A percentile compares a stretch with the other conserved stretches of the same genome.
These are phyloP conservation scores for Sporothrix globosa DNA, from an alignment of 2,329 filamentous ascomycete genomes.

Conservation along the genomic window DNA sequence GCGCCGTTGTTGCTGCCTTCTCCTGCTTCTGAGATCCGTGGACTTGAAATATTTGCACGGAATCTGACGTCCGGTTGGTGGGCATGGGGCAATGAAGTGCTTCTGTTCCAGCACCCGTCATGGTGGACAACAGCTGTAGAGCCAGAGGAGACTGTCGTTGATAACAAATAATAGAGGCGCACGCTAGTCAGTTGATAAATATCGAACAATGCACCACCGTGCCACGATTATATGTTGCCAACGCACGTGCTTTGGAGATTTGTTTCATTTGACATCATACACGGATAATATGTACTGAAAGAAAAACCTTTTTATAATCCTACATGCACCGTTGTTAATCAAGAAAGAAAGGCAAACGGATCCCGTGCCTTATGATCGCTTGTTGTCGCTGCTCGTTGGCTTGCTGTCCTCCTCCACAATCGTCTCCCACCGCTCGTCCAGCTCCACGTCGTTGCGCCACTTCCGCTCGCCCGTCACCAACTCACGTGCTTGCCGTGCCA, in stretches of 20 bases:
- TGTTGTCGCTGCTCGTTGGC: slow-evolving; percentile 34
- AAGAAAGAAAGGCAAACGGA: neutral
- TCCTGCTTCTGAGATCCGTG: slow-evolving; percentile 50
- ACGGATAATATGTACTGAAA: slow-evolving; percentile 17
- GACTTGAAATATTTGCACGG: slow-evolving; percentile 77
- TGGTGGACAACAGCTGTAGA: slow-evolving; percentile 32
- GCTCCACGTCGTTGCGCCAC: slow-evolving; percentile 58
- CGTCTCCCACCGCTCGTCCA: slow-evolving; percentile 55
- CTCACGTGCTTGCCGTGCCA: slow-evolving; percentile 64
- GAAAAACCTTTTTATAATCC: slow-evolving; percentile 28
- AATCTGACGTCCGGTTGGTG: slow-evolving; percentile 76
- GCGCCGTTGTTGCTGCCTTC: slow-evolving; percentile 40
- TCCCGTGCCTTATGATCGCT: slow-evolving; percentile 29
- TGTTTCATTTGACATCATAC: slow-evolving; percentile 22
- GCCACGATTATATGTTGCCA: too few species aligned
- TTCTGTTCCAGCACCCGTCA: slow-evolving; percentile 64
- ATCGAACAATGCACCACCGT: too few species aligned
- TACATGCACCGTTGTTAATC: slow-evolving; percentile 21
- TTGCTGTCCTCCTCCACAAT: slow-evolving; percentile 39
- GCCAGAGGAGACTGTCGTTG: neutral
- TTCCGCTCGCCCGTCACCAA: slow-evolving; percentile 62
- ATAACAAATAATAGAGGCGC: too few species aligned
- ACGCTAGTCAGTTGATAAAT: too few species aligned
- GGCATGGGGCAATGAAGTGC: slow-evolving; percentile 74
- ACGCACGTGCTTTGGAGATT: slow-evolving; percentile 23